Conservation (phyloP, 2,329 filamentous ascomycete genomes). For the Orbilia brochopaga region DNA sequence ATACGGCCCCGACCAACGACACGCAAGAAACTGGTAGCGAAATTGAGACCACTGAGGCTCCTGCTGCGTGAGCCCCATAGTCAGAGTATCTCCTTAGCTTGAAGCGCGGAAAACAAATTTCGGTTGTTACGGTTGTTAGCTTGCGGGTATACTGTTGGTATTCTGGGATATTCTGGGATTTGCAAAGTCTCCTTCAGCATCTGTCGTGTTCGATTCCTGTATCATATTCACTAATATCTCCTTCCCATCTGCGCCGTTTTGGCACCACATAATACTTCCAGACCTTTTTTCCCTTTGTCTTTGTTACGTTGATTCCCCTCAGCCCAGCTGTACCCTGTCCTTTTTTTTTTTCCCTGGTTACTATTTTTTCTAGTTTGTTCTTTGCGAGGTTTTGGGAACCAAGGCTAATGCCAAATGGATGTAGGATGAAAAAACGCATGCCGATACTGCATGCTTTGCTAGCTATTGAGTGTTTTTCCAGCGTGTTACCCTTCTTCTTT, state of each 20-base stretch:
- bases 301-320: slow-evolving; percentile 1
- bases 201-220: slow-evolving; percentile 37
- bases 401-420: slow-evolving; percentile 18
- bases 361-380: too few species aligned
- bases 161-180: slow-evolving; percentile 2
- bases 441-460: slow-evolving; percentile 11
- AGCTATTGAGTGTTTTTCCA: slow-evolving; percentile 21
- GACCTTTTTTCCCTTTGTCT: slow-evolving; percentile 14
- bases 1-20: slow-evolving; percentile 9
- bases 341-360: background rate
- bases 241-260: slow-evolving; percentile 14
- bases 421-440: slow-evolving; percentile 23
- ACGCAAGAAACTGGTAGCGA: background rate
- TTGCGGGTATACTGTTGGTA: background rate
- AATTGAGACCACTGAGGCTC: slow-evolving; percentile 8
- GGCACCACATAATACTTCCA: slow-evolving; percentile 23
- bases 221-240: slow-evolving; percentile 33
- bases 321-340: background rate
- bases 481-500: slow-evolving; percentile 17
- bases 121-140: background rate
- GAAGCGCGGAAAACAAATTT: background rate
- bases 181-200: slow-evolving; percentile 5
- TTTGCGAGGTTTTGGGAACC: slow-evolving; percentile 12
- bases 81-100: background rate
- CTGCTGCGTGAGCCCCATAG: slow-evolving; percentile 4